A percentile compares a stretch with the other conserved stretches of the same genome.
These are phyloP conservation scores for Pyrenochaeta sp. DNA, from an alignment of 2,329 filamentous ascomycete genomes.

Conservation along the genomic window DNA sequence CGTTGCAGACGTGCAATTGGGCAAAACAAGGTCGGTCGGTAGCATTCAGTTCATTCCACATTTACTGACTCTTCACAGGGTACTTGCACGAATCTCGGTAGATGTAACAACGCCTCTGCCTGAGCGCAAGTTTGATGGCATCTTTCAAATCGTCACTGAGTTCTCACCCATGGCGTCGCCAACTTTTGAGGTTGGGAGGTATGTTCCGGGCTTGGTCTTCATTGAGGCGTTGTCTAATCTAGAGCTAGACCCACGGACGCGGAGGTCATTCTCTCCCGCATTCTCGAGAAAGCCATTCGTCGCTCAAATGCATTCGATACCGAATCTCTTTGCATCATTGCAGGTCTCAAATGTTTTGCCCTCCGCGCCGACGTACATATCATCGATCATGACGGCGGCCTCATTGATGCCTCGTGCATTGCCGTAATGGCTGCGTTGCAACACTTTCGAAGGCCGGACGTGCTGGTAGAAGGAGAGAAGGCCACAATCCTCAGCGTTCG, in stretches of 20 bases:
- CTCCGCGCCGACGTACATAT: constrained; percentile 92
- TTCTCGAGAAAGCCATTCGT: constrained; percentile 93
- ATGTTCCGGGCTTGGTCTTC: constrained; percentile 30
- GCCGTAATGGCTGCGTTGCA: constrained; percentile 86
- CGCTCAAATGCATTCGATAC: constrained; percentile 92
- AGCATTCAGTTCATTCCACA: neutral
- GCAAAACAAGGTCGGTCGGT: constrained; percentile 82
- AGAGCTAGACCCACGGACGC: constrained; percentile 73
- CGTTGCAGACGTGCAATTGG: constrained; percentile 83
- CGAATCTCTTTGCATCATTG: constrained; percentile 92
- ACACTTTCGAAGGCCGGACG: constrained; percentile 91
- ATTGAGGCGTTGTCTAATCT: constrained; percentile 18
- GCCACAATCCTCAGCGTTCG: constrained; percentile 84
- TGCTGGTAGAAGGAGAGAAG: constrained; percentile 81
- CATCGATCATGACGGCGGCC: constrained; percentile 86
- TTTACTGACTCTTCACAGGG: constrained; percentile 58
- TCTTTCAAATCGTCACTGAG: constrained; percentile 92
- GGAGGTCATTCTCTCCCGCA: constrained; percentile 84
- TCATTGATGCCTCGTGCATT: constrained; percentile 85
- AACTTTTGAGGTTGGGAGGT: constrained; percentile 84
- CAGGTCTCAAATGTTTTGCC: constrained; percentile 89
- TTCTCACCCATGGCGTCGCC: constrained; percentile 92
- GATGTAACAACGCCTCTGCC: constrained; percentile 85
- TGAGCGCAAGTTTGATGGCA: constrained; percentile 92
- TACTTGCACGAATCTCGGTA: constrained; percentile 84